These are phyloP conservation scores for Trichoderma reesei DNA, from an alignment of 495 filamentous ascomycete genomes.

Conservation along the genomic window DNA sequence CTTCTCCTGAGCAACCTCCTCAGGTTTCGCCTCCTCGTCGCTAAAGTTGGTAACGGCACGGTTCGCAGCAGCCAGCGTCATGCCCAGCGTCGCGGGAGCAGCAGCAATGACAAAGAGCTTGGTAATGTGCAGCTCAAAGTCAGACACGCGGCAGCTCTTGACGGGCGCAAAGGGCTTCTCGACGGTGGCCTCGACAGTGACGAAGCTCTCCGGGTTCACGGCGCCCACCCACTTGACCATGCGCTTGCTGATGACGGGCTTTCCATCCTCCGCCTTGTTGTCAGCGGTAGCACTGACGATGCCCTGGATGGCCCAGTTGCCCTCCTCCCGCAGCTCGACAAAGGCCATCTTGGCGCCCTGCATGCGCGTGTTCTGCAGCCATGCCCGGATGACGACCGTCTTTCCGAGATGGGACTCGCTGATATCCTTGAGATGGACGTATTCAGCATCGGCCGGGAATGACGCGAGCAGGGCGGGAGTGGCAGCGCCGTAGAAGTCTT, in stretches of 20 bases:
- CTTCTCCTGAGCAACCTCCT: constrained; percentile 32
- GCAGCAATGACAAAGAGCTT: constrained; percentile 61
- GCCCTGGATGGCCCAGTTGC: constrained; percentile 68
- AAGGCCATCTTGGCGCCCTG: constrained; percentile 91
- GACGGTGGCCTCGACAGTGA: constrained; percentile 70
- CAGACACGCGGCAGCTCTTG: constrained; percentile 63
- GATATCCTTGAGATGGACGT: constrained; percentile 44
- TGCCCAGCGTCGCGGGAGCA: constrained; percentile 53
- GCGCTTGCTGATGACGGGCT: constrained; percentile 53
- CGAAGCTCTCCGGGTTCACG: constrained; percentile 73
- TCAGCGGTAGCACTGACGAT: constrained; percentile 48
- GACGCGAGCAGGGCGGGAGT: constrained; percentile 14
- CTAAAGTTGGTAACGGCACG: constrained; percentile 56
- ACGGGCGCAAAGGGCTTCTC: constrained; percentile 75
- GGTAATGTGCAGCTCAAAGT: constrained; percentile 77
- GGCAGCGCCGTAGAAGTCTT: constrained; percentile 55
- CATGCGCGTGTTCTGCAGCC: constrained; percentile 76
- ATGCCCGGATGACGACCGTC: constrained; percentile 68
- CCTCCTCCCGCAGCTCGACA: constrained; percentile 77
- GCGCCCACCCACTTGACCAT: constrained; percentile 89
- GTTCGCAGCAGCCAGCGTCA: constrained; percentile 60
- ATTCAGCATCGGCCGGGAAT: constrained; percentile 24
- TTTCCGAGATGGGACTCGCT: constrained; percentile 55
- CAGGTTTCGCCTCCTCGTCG: constrained; percentile 47
- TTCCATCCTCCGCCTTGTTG: constrained; percentile 22